Percentiles rank a stretch among this genome's conserved stretches.
These are phyloP conservation scores for Lentinula lateritia DNA, from an alignment of 768 basidiomycete genomes.

Conservation along the genomic window DNA sequence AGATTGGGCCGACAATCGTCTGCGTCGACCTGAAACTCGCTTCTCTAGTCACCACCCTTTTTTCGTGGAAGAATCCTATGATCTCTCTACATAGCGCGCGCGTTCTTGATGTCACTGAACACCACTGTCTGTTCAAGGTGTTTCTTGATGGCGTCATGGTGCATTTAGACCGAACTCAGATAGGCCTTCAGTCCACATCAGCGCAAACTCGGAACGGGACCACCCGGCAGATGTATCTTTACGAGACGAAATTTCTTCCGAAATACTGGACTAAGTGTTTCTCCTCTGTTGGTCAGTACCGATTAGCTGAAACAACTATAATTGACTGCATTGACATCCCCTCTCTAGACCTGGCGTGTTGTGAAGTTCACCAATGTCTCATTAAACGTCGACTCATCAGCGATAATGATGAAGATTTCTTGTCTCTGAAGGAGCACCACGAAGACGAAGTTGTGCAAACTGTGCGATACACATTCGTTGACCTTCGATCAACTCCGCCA, in stretches of 20 bases:
- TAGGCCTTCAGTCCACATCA: neutral
- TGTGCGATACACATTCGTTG: neutral
- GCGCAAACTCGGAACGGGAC: neutral
- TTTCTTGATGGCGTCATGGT: neutral
- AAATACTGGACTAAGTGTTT: neutral
- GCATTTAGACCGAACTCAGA: neutral
- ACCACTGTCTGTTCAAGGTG: neutral
- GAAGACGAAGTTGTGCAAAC: neutral
- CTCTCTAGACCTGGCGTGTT: neutral
- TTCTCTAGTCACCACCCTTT: neutral
- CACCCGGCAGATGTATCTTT: neutral
- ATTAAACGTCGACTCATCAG: neutral
- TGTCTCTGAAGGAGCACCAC: neutral
- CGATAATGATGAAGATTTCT: neutral
- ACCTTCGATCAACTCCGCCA: neutral
- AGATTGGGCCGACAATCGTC: neutral
- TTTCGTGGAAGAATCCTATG: neutral
- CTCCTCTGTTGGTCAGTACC: neutral
- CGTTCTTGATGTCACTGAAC: neutral
- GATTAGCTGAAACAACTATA: neutral
- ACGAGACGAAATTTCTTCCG: neutral
- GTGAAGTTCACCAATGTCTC: neutral
- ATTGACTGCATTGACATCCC: neutral
- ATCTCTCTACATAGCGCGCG: neutral
- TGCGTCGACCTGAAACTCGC: neutral